A percentile compares a stretch with the other conserved stretches of the same genome.
These are phyloP conservation scores for Phytopythium helicoides DNA, from an alignment of 352 stramenopile genomes.

Conservation along the genomic window DNA sequence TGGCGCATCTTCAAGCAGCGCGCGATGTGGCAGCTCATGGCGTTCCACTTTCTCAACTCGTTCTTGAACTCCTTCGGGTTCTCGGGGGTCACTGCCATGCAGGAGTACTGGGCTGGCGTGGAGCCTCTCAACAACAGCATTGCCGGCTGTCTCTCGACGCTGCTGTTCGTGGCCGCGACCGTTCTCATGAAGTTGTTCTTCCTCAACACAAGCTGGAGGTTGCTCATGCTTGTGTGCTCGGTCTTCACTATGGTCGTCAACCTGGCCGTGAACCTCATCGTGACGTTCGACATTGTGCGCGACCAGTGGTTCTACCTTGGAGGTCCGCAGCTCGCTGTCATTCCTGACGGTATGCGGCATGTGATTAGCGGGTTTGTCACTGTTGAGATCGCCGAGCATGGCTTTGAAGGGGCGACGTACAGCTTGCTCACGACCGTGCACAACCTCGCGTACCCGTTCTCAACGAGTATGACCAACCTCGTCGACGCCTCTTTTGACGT, in stretches of 20 bases:
- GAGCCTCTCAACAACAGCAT: constrained; percentile 56
- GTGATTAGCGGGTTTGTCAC: constrained; percentile 60
- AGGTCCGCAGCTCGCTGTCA: constrained; percentile 46
- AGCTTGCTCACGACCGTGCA: constrained; percentile 65
- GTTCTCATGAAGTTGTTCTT: constrained; percentile 60
- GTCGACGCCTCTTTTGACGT: constrained; percentile 60
- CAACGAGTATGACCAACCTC: constrained; percentile 47
- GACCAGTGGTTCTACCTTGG: constrained; percentile 74
- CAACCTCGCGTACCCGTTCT: constrained; percentile 58
- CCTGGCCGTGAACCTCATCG: constrained; percentile 38
- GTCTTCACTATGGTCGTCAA: constrained; percentile 47
- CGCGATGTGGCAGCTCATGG: constrained; percentile 68
- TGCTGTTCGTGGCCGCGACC: constrained; percentile 47
- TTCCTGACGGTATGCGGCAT: constrained; percentile 62
- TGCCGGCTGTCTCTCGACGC: constrained; percentile 43
- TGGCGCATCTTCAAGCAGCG: constrained; percentile 71
- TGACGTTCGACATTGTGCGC: constrained; percentile 58
- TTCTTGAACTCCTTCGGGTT: constrained; percentile 61
- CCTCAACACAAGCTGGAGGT: constrained; percentile 57
- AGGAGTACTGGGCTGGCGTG: constrained; percentile 62
- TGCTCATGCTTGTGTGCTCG: constrained; percentile 45
- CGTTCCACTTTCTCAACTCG: constrained; percentile 65
- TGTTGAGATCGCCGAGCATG: constrained; percentile 69
- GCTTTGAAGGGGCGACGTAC: constrained; percentile 66
- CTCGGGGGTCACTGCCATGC: constrained; percentile 44